Percentiles rank a stretch among this genome's conserved stretches.
phyloP scores from a whole-genome alignment of 805 yeast genomes.

The Candida pseudoglaebosa region DNA sequence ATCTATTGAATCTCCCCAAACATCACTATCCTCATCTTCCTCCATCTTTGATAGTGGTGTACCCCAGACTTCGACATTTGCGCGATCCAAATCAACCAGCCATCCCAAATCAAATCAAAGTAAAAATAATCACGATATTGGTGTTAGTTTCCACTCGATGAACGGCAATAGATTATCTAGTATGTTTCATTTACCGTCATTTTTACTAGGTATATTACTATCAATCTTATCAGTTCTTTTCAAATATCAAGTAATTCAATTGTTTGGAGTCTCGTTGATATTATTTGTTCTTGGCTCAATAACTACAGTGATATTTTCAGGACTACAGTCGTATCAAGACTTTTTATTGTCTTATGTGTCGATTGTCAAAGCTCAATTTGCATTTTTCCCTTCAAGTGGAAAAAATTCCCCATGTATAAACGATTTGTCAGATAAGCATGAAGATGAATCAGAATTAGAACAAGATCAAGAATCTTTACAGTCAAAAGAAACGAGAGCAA shows the following conservation, averaged over 20 bases:
- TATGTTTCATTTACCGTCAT: constrained; percentile 1
- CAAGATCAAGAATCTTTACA: neutral
- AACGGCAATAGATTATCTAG: too few species aligned
- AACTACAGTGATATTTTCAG: neutral
- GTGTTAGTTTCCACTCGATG: too few species aligned
- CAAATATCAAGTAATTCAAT: neutral
- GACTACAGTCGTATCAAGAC: neutral
- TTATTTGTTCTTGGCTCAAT: neutral
- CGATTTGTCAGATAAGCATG: neutral
- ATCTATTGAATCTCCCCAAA: neutral
- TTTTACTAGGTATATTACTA: neutral
- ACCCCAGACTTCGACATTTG: neutral
- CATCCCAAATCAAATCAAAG: constrained; percentile 1
- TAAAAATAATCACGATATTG: too few species aligned
- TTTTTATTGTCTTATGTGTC: neutral
- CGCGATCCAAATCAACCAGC: too few species aligned
- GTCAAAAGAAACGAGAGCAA: constrained; percentile 1
- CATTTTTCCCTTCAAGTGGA: neutral
- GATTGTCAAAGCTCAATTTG: neutral
- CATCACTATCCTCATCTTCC: neutral
- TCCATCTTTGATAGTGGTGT: neutral
- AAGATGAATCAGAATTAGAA: constrained; percentile 2
- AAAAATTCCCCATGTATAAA: too few species aligned
- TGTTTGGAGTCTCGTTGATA: neutral
- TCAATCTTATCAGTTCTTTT: neutral